Conservation (phyloP, 345 rosid species). For the Linum lewisii region DNA sequence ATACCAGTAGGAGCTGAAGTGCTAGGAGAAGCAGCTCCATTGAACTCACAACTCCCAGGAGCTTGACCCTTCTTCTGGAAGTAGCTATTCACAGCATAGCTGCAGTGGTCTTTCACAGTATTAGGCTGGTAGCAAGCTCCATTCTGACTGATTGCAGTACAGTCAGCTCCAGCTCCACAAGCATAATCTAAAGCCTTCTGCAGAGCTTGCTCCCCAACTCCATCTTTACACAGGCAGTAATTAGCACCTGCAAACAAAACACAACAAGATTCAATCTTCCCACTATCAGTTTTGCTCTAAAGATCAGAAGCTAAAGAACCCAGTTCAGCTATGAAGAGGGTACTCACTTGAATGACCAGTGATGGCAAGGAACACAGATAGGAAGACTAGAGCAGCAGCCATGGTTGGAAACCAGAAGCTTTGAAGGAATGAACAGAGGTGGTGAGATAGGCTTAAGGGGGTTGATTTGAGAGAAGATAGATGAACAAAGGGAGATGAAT, state of each 20-base stretch:
- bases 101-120: conserved; percentile 79
- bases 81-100: conserved; percentile 78
- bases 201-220: conserved; percentile 32
- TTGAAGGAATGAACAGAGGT: background rate
- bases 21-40: conserved; percentile 43
- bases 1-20: conserved; percentile 37
- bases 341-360: conserved; percentile 60
- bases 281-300: no score
- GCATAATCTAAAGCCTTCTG: conserved; percentile 84
- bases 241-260: conserved; percentile 34
- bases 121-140: conserved; percentile 79
- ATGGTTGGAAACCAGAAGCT: conserved; percentile 23
- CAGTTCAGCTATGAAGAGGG: background rate
- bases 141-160: conserved; percentile 26
- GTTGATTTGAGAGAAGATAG: background rate
- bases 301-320: background rate
- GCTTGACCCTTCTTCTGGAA: conserved; percentile 57
- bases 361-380: conserved; percentile 44
- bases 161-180: conserved; percentile 55
- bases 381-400: conserved; percentile 38
- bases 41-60: conserved; percentile 62
- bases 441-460: background rate
- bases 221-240: conserved; percentile 74
- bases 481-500: conserved; percentile 18
- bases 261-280: background rate